These are phyloP conservation scores for Lolium multiflorum DNA, from an alignment of 176 grass and related monocot genomes.

Conservation along the genomic window DNA sequence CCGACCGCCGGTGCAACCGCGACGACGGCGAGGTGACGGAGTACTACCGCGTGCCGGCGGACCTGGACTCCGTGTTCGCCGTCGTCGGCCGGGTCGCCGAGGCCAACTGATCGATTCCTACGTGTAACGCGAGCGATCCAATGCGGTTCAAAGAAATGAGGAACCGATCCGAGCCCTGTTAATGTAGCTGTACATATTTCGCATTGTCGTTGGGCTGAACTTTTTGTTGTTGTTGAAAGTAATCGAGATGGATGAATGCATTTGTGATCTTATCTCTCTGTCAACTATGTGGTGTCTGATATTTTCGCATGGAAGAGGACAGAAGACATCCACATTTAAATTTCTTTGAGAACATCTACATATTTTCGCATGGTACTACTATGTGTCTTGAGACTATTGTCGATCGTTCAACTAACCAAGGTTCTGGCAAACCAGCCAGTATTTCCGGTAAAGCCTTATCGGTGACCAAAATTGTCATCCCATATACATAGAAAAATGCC, in stretches of 20 bases:
- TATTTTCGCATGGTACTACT: neutral
- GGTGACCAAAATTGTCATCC: too few relatives aligned
- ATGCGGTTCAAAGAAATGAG: neutral
- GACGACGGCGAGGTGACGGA: slow-evolving; percentile 45
- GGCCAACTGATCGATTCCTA: neutral
- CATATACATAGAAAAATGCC: too few relatives aligned
- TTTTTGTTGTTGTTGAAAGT: neutral
- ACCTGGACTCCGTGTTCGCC: slow-evolving; percentile 54
- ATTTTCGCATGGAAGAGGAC: neutral
- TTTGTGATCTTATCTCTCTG: neutral
- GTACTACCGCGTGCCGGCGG: slow-evolving; percentile 59
- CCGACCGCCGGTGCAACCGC: slow-evolving; percentile 43
- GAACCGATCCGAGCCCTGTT: neutral
- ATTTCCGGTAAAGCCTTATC: too few relatives aligned
- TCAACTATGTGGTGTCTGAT: neutral
- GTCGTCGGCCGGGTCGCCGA: slow-evolving; percentile 39
- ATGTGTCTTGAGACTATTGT: neutral
- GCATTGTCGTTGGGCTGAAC: slow-evolving; percentile 6
- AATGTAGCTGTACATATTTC: slow-evolving; percentile 48
- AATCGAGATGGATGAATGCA: neutral
- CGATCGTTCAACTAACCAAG: neutral
- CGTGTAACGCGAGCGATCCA: neutral
- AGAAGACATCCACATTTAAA: neutral
- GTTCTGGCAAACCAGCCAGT: too few relatives aligned
- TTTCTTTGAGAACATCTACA: neutral